Base-by-base conservation (phyloP, 225 moss, liverwort and hornwort genomes). In the Physcomitrium patens region DNA sequence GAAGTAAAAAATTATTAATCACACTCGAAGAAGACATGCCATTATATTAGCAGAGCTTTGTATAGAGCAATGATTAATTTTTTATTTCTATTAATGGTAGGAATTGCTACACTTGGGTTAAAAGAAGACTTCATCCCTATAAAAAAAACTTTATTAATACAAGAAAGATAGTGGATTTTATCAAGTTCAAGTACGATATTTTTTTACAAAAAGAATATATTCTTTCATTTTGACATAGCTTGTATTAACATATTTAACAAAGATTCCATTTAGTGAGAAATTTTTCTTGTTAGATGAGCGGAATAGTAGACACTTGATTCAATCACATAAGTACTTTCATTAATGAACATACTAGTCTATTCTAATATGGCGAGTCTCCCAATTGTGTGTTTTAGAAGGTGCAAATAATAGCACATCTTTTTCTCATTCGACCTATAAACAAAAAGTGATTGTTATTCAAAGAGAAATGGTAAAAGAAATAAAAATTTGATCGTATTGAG, bases 1-100 rank as follows among this genome's bases (percentile, higher is more conserved):
- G 58, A 88, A 85, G 65, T 92, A 88, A 86, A 92, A 92, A 78
- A 85, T 92, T 18, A 90, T 86, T 14, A 77, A 88, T 23, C 88
- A 88, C 73, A 92, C 92, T 3, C 76, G 90, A 24, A 78, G 90
- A 62, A 74, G 90, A 54, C 83, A 88, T 62, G 71, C 88, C 57
- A 78, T 84, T 46, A 88, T 90, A 79, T 81, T 90, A 61, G 85
- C 86, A 3, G 88, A 90, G 77, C 78, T 88, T 53, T 90, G 82
- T 60, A 85, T 80, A 85, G 92, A 92, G 67, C 63, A 85, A 57
- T 88, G 72, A 87, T 57, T 23, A 24, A 71, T 8, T 47, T 31
- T 41, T 27, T 59, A 67, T 41, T 45, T 54, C 19, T 73, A 26
- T 51, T 46, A 68, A 31, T 68, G 5, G 16, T 53, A 74, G 68